Conservation (phyloP, 352 stramenopile species). For the Nothophytophthora sp. region DNA sequence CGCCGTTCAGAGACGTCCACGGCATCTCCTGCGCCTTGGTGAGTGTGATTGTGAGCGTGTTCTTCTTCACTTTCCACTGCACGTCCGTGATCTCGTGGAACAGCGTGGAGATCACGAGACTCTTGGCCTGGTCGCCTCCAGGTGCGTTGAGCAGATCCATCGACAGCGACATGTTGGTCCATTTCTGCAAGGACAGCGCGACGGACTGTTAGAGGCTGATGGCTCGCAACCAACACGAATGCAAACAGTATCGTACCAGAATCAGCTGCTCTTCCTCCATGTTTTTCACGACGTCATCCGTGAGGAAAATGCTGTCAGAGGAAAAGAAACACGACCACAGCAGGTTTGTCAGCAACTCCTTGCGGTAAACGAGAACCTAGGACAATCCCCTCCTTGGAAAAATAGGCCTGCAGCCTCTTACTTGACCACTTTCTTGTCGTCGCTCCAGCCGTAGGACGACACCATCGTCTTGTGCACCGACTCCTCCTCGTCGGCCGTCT, state of each 20-base stretch:
- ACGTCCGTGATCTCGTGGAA: slow-evolving; percentile 70
- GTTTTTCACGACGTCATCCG: slow-evolving; percentile 49
- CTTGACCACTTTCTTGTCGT: slow-evolving; percentile 69
- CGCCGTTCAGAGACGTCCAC: slow-evolving; percentile 84
- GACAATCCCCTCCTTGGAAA: neutral
- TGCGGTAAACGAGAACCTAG: neutral
- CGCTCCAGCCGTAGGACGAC: slow-evolving; percentile 81
- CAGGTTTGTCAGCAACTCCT: neutral
- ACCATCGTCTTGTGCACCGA: slow-evolving; percentile 53
- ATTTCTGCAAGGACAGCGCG: slow-evolving; percentile 50
- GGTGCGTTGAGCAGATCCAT: slow-evolving; percentile 56
- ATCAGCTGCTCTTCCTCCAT: slow-evolving; percentile 65
- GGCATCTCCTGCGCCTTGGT: slow-evolving; percentile 52
- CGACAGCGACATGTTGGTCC: slow-evolving; percentile 76
- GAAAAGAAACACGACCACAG: slow-evolving; percentile 6
- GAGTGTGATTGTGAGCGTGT: slow-evolving; percentile 70
- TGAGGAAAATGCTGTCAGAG: slow-evolving; percentile 68
- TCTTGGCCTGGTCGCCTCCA: slow-evolving; percentile 49
- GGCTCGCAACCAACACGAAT: neutral
- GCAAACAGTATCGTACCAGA: slow-evolving; percentile 39
- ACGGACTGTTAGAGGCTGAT: neutral
- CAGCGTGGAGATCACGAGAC: slow-evolving; percentile 72
- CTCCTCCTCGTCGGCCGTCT: slow-evolving; percentile 20
- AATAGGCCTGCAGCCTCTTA: slow-evolving; percentile 10
- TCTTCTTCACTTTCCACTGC: slow-evolving; percentile 57